Percentiles rank a stretch among this genome's conserved stretches.
phyloP scores from a whole-genome alignment of 2,329 filamentous ascomycete species.

The Acrodontium crateriforme region DNA sequence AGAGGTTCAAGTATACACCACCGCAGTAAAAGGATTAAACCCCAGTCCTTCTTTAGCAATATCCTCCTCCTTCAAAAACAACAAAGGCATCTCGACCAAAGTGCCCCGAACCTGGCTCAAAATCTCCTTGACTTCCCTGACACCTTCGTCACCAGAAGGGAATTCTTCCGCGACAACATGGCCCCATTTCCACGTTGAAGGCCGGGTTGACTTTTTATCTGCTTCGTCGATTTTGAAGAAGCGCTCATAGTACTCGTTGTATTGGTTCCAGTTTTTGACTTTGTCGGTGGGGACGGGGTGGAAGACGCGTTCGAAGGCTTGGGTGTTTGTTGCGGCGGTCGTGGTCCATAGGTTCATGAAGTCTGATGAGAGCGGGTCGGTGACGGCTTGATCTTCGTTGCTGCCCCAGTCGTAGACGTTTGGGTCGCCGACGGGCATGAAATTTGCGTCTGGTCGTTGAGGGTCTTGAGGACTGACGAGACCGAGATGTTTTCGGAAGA shows the following conservation, averaged over 20 bases:
- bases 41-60: slow-evolving; percentile 70
- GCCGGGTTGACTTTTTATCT: slow-evolving; percentile 26
- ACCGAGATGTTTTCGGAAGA: slow-evolving; percentile 87
- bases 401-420: slow-evolving; percentile 39
- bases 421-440: slow-evolving; percentile 41
- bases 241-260: slow-evolving; percentile 54
- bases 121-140: slow-evolving; percentile 46
- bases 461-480: slow-evolving; percentile 61
- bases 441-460: slow-evolving; percentile 45
- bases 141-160: slow-evolving; percentile 20
- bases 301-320: slow-evolving; percentile 69
- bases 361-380: slow-evolving; percentile 55
- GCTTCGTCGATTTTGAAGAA: slow-evolving; percentile 39
- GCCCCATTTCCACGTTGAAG: slow-evolving; percentile 61
- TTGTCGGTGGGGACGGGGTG: slow-evolving; percentile 59
- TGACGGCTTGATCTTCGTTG: slow-evolving; percentile 43
- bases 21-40: slow-evolving; percentile 35
- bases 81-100: slow-evolving; percentile 71
- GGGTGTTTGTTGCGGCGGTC: slow-evolving; percentile 65
- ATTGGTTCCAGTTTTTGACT: slow-evolving; percentile 58
- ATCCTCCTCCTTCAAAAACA: slow-evolving; percentile 75
- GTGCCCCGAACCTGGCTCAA: slow-evolving; percentile 54
- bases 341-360: slow-evolving; percentile 60
- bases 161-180: slow-evolving; percentile 57
- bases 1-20: slow-evolving; percentile 32